Conservation (phyloP, 192 early-diverging fungal genomes). For the Entrophospora sp. region DNA sequence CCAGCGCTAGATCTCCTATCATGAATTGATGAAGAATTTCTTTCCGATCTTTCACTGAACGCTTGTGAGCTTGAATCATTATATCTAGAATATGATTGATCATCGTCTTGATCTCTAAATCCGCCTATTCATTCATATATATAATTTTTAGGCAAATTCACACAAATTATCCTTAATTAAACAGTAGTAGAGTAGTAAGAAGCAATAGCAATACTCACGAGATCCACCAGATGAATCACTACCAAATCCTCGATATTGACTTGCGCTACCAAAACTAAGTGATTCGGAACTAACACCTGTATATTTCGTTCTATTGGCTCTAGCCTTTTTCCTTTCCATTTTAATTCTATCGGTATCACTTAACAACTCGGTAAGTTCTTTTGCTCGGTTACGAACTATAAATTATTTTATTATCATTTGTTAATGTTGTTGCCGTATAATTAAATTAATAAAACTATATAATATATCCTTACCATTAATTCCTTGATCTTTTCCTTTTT, state of each 20-base stretch:
- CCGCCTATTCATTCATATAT: too few species aligned
- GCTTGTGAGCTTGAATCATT: conserved; percentile 1
- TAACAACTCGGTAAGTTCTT: conserved; percentile 79
- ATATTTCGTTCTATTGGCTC: conserved; percentile 83
- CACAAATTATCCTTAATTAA: too few species aligned
- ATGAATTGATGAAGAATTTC: too few species aligned
- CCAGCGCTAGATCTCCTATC: background rate
- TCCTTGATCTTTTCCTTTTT: conserved; percentile 93
- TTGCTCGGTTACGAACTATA: conserved; percentile 75
- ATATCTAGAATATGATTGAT: too few species aligned
- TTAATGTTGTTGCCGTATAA: too few species aligned
- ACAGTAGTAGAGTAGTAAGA: too few species aligned
- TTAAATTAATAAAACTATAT: too few species aligned
- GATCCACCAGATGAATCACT: conserved; percentile 43
- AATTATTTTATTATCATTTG: too few species aligned
- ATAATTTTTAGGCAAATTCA: too few species aligned
- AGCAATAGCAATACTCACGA: too few species aligned
- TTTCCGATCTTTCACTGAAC: background rate
- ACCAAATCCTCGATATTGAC: conserved; percentile 51
- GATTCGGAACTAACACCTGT: conserved; percentile 59
- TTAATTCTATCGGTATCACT: conserved; percentile 68
- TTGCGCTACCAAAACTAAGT: conserved; percentile 23
- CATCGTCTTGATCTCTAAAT: too few species aligned
- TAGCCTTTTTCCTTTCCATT: conserved; percentile 80
- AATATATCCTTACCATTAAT: conserved; percentile 93